Evolutionary conservation across 495 filamentous ascomycete genomes (phyloP).

Genomic region (Annulohypoxylon stygium): DNA sequence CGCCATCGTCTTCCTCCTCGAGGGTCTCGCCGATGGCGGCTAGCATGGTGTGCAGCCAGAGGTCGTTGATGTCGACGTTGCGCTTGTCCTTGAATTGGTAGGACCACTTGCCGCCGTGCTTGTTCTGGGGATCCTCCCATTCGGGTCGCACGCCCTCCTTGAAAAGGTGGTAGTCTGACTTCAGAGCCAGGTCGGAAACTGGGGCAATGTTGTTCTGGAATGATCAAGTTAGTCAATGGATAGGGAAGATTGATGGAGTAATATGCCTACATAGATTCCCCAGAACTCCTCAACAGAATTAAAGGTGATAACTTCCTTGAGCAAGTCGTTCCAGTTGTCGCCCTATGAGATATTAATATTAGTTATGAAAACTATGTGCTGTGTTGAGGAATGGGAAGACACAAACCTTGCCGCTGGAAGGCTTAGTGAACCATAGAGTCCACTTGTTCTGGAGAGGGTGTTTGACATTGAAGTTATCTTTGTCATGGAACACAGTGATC

Average conservation of each 20-base stretch:
- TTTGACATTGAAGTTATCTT: slow-evolving; percentile 99
- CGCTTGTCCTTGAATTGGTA: slow-evolving; percentile 97
- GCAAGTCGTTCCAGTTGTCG: slow-evolving; percentile 97
- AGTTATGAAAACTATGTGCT: slow-evolving; percentile 34
- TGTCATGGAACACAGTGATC: slow-evolving; percentile 95
- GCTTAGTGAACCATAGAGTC: slow-evolving; percentile 99
- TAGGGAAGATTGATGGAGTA: not conserved
- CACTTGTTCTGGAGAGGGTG: slow-evolving; percentile 95
- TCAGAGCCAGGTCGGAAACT: slow-evolving; percentile 92
- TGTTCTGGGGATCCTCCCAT: slow-evolving; percentile 98
- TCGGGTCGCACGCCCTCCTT: slow-evolving; percentile 96
- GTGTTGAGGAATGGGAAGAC: slow-evolving; percentile 2
- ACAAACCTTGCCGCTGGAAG: slow-evolving; percentile 91
- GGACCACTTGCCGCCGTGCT: slow-evolving; percentile 98
- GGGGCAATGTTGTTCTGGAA: slow-evolving; percentile 96
- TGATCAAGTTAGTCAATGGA: slow-evolving; percentile 19
- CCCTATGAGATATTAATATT: slow-evolving; percentile 65
- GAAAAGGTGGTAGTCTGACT: slow-evolving; percentile 99
- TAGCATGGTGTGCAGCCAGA: slow-evolving; percentile 97
- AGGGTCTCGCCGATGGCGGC: slow-evolving; percentile 98
- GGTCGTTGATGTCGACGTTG: slow-evolving; percentile 87
- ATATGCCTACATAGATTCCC: slow-evolving; percentile 90
- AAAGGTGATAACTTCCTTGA: slow-evolving; percentile 99
- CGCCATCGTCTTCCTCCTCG: slow-evolving; percentile 91
- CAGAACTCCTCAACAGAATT: slow-evolving; percentile 99